A percentile compares a stretch with the other conserved stretches of the same genome.
phyloP scores from a whole-genome alignment of 192 early-diverging fungal species.

The Coemansia sp. region DNA sequence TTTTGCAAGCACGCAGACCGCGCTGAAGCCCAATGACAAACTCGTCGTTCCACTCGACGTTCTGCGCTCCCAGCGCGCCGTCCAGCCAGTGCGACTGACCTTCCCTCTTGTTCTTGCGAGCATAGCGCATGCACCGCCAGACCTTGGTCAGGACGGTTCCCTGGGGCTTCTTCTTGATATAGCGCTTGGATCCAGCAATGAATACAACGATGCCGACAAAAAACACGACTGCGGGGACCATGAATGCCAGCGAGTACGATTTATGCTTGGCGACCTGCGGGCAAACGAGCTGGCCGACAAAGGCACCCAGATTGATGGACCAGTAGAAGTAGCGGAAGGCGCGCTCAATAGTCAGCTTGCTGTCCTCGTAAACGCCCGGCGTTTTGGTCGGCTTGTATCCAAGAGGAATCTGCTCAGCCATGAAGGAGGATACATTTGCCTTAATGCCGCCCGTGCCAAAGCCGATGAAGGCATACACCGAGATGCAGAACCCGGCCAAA shows the following conservation, averaged over 20 bases:
- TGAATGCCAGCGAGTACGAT: constrained; percentile 59
- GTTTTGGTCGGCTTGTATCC: constrained; percentile 22
- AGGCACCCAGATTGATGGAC: constrained; percentile 60
- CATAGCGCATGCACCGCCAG: constrained; percentile 44
- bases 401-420: constrained; percentile 65
- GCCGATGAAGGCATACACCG: constrained; percentile 65
- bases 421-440: constrained; percentile 70
- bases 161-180: constrained; percentile 60
- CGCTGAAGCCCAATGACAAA: constrained; percentile 33
- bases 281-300: constrained; percentile 62
- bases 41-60: constrained; percentile 15
- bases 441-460: constrained; percentile 80
- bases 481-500: constrained; percentile 64
- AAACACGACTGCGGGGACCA: constrained; percentile 54
- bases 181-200: constrained; percentile 55
- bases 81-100: constrained; percentile 13
- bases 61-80: not conserved
- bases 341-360: constrained; percentile 63
- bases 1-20: constrained; percentile 26
- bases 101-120: not conserved
- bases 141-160: constrained; percentile 61
- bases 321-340: constrained; percentile 81
- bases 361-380: constrained; percentile 58
- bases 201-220: constrained; percentile 58
- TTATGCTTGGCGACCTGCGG: constrained; percentile 60